Percentiles rank a stretch among this genome's conserved stretches.
Conservation (phyloP, 1,284 basidiomycete species). For the Pisolithus thermaeus region DNA sequence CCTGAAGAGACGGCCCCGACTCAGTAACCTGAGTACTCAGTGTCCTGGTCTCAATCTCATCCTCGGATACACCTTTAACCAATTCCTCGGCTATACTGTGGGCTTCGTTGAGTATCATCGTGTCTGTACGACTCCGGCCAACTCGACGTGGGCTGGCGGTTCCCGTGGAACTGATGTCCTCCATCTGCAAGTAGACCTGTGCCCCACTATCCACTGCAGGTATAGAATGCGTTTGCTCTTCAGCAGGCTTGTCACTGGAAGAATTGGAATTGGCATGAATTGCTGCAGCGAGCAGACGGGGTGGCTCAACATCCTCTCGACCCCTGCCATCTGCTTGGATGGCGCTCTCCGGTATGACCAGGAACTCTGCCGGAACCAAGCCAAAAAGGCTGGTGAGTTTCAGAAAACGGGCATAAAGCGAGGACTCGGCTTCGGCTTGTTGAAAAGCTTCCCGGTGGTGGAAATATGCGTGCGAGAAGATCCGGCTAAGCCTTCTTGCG, state of each 20-base stretch:
- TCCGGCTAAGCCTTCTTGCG: slow-evolving; percentile 83
- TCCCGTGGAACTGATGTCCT: slow-evolving; percentile 15
- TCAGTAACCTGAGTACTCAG: slow-evolving; percentile 12
- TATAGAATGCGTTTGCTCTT: slow-evolving; percentile 8
- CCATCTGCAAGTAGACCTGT: slow-evolving; percentile 27
- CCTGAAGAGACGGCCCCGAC: slow-evolving; percentile 5
- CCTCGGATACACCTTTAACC: slow-evolving; percentile 23
- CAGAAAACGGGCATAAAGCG: slow-evolving; percentile 87
- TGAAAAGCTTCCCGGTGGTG: slow-evolving; percentile 90
- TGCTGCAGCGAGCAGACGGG: slow-evolving; percentile 44
- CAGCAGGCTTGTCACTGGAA: slow-evolving; percentile 16
- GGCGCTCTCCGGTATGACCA: slow-evolving; percentile 62
- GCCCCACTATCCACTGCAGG: slow-evolving; percentile 1
- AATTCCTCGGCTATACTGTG: slow-evolving; percentile 39
- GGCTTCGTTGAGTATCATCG: slow-evolving; percentile 67
- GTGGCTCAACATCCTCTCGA: slow-evolving; percentile 37
- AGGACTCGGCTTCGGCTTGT: slow-evolving; percentile 86
- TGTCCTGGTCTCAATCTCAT: slow-evolving; percentile 4
- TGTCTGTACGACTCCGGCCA: slow-evolving; percentile 64
- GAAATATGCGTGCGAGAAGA: slow-evolving; percentile 95
- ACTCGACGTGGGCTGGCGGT: slow-evolving; percentile 47
- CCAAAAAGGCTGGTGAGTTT: slow-evolving; percentile 78
- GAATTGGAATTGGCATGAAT: slow-evolving; percentile 28
- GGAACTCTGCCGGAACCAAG: slow-evolving; percentile 75
- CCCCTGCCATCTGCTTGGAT: slow-evolving; percentile 27